phyloP scores from a whole-genome alignment of 2,329 filamentous ascomycete species.

The Podosphaera xanthii region DNA sequence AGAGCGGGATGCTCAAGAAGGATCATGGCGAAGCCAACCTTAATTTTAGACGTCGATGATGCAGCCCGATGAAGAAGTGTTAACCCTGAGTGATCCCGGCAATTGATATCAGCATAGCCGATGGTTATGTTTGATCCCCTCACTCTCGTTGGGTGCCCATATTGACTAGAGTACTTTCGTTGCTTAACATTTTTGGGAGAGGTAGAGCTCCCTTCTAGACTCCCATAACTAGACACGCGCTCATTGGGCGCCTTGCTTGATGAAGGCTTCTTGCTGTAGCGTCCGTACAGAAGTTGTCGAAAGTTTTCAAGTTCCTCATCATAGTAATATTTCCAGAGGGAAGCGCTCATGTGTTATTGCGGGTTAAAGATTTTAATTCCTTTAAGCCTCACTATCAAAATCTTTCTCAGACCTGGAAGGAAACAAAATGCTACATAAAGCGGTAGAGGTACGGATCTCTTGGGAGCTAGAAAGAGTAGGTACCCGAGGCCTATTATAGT shows the following conservation, averaged over 20 bases:
- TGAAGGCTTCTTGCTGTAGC: conserved; percentile 23
- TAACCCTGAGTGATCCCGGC: conserved; percentile 57
- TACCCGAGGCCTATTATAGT: background rate
- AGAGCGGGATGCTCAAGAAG: conserved; percentile 62
- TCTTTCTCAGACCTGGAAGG: conserved; percentile 76
- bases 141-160: conserved; percentile 20
- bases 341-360: conserved; percentile 64
- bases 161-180: conserved; percentile 29
- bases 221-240: conserved; percentile 20
- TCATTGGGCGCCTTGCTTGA: conserved; percentile 27
- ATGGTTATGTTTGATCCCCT: conserved; percentile 23
- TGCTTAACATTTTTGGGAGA: conserved; percentile 29
- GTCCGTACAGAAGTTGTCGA: conserved; percentile 62
- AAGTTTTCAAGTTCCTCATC: conserved; percentile 96
- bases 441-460: background rate
- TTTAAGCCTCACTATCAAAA: conserved; percentile 20
- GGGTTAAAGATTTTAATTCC: conserved; percentile 16
- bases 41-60: conserved; percentile 47
- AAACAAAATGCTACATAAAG: conserved; percentile 15
- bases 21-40: conserved; percentile 51
- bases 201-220: conserved; percentile 19
- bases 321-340: conserved; percentile 90
- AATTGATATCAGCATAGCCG: conserved; percentile 52
- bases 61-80: conserved; percentile 70
- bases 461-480: background rate